Percentiles rank a stretch among this genome's conserved stretches.
Conservation (phyloP, 495 filamentous ascomycete genomes). For the Mytilinidion resinicola region DNA sequence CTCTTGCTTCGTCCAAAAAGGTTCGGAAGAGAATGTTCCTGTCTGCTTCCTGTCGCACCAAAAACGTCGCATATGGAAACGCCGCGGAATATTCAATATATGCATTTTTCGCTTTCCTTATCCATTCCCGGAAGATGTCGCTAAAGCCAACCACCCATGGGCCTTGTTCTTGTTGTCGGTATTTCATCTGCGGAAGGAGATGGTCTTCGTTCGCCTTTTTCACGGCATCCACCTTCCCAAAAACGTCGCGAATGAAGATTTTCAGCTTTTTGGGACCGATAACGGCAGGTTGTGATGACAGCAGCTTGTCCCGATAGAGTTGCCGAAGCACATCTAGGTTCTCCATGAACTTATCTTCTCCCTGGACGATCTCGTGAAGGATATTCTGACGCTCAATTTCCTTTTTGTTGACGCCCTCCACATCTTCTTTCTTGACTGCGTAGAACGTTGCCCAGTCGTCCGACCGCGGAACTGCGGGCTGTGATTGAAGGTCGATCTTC, state of each 20-base stretch:
- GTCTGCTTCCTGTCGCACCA: constrained; percentile 77
- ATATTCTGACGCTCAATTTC: constrained; percentile 92
- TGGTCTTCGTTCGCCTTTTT: constrained; percentile 90
- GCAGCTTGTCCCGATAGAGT: constrained; percentile 80
- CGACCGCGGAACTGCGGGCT: constrained; percentile 58
- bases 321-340: constrained; percentile 76
- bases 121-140: constrained; percentile 98
- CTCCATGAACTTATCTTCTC: constrained; percentile 84
- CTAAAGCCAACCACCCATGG: constrained; percentile 92
- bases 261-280: constrained; percentile 65
- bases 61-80: constrained; percentile 75
- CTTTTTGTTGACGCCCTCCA: constrained; percentile 65
- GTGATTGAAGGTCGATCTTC: constrained; percentile 78
- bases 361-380: constrained; percentile 91
- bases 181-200: constrained; percentile 92
- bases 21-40: constrained; percentile 79
- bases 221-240: constrained; percentile 83
- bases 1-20: constrained; percentile 72
- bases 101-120: constrained; percentile 79
- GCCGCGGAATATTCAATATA: constrained; percentile 91
- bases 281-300: constrained; percentile 67
- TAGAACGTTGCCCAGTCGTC: constrained; percentile 93
- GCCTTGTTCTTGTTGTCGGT: constrained; percentile 93
- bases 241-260: constrained; percentile 77
- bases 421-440: constrained; percentile 69